Evolutionary conservation across 108 stramenopile genomes (phyloP), one percentile per base, ranked within the genome.

Genomic region (Conticribra guillardii): DNA sequence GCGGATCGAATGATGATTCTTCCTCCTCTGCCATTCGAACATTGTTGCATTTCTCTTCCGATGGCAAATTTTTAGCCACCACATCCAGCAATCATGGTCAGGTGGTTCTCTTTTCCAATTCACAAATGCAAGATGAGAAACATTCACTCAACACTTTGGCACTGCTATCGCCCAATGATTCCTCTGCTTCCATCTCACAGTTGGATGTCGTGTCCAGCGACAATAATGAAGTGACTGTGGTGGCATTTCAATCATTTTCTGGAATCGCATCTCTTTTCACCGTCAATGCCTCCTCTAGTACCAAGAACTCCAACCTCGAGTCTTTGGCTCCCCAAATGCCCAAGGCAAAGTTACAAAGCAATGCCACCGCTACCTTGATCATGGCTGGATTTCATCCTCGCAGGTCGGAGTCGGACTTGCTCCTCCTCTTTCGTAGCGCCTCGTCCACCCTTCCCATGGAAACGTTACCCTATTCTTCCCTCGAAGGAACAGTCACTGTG

Each of bases 361-460:
- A 77, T 27, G 33, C 48, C 15, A 31, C 61, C 27, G 7, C 32
- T 50, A 26, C 76, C 16, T 33, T 77, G 26, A 57, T 69, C 8
- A 26, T 19, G 23, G 51, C 67, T 2, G 56, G 47, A 17, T 64
- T 64, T 29, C 68, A 57, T 60, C 65, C 34, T 14, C 61, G 62
- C 14, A 37, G 37, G 2, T n/a, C n/a, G n/a, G 22, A 21, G 4
- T 11, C 30, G 0, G 59, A 59, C 23, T 46, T 76, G 28, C 75
- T 63, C 4, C 62, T 66, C 5, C 61, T 55, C 23, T 49, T 62
- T 23, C 51, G 34, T 5, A 49, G 53, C 44, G 19, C 53, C 32
- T 53, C 54, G 33, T 56, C 79, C 32, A 27, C 57, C 1, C 79
- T 79, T 2, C 71, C 66, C 23, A 79, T 67, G 60, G 65, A 79